A percentile compares a stretch with the other conserved stretches of the same genome.
Conservation (phyloP, 2,329 filamentous ascomycete genomes). For the Fusarium sambucinum region DNA sequence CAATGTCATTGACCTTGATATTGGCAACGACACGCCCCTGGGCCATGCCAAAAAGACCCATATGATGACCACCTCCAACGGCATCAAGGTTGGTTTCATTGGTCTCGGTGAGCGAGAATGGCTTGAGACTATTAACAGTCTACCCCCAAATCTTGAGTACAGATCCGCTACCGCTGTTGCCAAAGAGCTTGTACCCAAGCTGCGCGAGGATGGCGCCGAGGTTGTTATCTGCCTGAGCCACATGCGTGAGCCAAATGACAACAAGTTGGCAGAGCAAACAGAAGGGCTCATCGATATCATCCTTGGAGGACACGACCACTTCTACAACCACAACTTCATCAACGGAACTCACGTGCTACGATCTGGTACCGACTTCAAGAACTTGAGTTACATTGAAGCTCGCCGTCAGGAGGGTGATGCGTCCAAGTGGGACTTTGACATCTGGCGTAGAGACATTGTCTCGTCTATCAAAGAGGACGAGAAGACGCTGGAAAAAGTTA, state of each 20-base stretch:
- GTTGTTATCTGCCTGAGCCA: constrained; percentile 87
- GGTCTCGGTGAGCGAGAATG: constrained; percentile 90
- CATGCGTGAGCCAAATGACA: constrained; percentile 89
- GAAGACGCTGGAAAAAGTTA: constrained; percentile 71
- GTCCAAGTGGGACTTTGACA: constrained; percentile 80
- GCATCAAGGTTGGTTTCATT: constrained; percentile 86
- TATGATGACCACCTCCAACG: constrained; percentile 84
- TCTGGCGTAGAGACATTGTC: constrained; percentile 79
- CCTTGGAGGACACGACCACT: constrained; percentile 90
- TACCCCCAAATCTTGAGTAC: constrained; percentile 86
- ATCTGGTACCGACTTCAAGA: constrained; percentile 91
- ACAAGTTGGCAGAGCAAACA: constrained; percentile 82
- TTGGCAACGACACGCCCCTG: constrained; percentile 80
- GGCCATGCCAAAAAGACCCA: constrained; percentile 80
- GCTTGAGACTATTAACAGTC: constrained; percentile 87
- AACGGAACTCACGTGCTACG: constrained; percentile 87
- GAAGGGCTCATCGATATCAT: constrained; percentile 85
- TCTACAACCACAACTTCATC: constrained; percentile 81
- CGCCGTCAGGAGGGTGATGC: constrained; percentile 64
- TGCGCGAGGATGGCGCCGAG: constrained; percentile 83
- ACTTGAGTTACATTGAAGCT: constrained; percentile 88
- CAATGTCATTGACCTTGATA: constrained; percentile 85
- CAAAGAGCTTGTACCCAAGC: constrained; percentile 76
- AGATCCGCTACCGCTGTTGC: constrained; percentile 82
- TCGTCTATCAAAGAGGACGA: constrained; percentile 74